Evolutionary conservation across 129 eudicot species (phyloP).

Genomic region (Ambrosia artemisiifolia): DNA sequence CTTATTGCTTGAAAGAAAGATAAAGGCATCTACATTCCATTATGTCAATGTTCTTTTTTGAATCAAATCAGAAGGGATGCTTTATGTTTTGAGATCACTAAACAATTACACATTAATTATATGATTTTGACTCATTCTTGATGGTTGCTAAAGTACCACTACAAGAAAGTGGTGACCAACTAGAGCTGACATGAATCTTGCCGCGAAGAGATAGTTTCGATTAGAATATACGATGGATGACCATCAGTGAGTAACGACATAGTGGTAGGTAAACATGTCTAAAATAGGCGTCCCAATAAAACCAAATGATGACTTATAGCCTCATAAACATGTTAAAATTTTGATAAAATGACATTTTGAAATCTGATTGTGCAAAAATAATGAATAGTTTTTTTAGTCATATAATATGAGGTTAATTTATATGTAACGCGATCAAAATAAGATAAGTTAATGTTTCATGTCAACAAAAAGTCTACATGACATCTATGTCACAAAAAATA

Average conservation of each 20-base stretch:
- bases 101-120: neutral
- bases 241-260: neutral
- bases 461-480: no score
- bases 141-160: slow-evolving; percentile 16
- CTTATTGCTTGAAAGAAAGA: slow-evolving; percentile 10
- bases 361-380: no score
- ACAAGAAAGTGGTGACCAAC: neutral
- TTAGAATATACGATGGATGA: neutral
- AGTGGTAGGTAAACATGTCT: neutral
- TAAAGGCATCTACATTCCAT: slow-evolving; percentile 2
- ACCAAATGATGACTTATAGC: no score
- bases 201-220: neutral
- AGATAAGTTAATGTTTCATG: no score
- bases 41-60: neutral
- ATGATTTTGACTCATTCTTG: slow-evolving; percentile 8
- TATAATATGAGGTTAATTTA: no score
- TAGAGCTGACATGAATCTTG: neutral
- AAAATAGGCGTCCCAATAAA: no score
- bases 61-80: neutral
- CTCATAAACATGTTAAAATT: no score
- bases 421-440: no score
- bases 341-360: no score
- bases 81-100: slow-evolving; percentile 9
- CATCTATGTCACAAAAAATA: no score
- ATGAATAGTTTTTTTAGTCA: no score